Evolutionary conservation across 2,329 filamentous ascomycete species (phyloP), one percentile per base, ranked within the genome.

Genomic region (Fusarium temperatum): DNA sequence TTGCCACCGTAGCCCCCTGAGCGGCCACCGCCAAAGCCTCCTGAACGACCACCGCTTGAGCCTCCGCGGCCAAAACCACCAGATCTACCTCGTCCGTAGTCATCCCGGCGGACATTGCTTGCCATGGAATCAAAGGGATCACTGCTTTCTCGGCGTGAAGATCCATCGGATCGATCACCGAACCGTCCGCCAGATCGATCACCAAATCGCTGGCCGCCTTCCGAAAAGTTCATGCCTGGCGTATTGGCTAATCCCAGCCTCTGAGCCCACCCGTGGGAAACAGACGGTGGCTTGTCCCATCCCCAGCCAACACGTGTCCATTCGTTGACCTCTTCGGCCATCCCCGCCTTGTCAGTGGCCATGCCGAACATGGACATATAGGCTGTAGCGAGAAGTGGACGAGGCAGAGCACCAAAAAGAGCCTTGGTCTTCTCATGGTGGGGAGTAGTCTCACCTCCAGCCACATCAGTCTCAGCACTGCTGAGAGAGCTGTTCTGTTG

Each of bases 321-420:
- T n/a, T 83, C 79, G 78, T 91, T 91, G 71, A 92, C 80, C 26
- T 86, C 83, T 8, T 85, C 76, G 24, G 90, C 82, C 13, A 87
- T 74, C 5, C 79, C 77, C 20, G 81, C 78, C 55, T 81, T 78
- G 78, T 85, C 83, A 70, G 80, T 74, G 83, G 87, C 48, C 83
- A 84, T 57, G 60, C 91, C 90, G 48, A 93, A 86, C 51, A 89
- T 80, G 14, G 89, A 87, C 24, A 83, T 80, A 82, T 94, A 94
- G 0, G 87, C 84, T 8, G 79, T 75, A 13, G 78, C 79, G 22
- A 84, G 76, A 14, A 78, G 48, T 17, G 68, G 53, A 17, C 70
- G 67, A 26, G 85, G 84, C 7, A 89, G 77, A 8, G 73, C 74
- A 53, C 83, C 75, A 66, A 87, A 85, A 6, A 87, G 85, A 2